These are phyloP conservation scores for Cronartium quercuum DNA, from an alignment of 1,284 basidiomycete species.

Conservation along the genomic window DNA sequence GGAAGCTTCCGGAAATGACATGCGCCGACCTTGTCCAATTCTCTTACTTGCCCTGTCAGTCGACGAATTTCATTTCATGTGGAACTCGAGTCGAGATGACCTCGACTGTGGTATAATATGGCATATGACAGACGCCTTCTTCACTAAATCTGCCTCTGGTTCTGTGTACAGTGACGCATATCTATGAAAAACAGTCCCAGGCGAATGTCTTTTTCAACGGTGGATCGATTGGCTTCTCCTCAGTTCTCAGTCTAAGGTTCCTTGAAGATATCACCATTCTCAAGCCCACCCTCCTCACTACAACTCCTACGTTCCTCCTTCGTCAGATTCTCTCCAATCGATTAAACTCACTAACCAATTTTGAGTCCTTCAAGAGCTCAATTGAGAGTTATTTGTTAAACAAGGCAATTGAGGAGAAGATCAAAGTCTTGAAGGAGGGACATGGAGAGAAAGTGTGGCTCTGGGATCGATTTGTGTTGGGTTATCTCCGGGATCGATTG, in stretches of 20 bases:
- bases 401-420: slow-evolving; percentile 30
- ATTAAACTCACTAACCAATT: slow-evolving; percentile 14
- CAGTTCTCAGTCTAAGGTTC: slow-evolving; percentile 1
- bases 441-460: slow-evolving; percentile 34
- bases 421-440: slow-evolving; percentile 15
- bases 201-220: slow-evolving; percentile 16
- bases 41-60: slow-evolving; percentile 37
- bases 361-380: slow-evolving; percentile 17
- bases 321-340: slow-evolving; percentile 16
- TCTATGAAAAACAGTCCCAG: slow-evolving; percentile 32
- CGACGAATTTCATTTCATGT: background rate
- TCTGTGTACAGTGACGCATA: slow-evolving; percentile 8
- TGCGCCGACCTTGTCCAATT: slow-evolving; percentile 25
- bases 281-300: slow-evolving; percentile 12
- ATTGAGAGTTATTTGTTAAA: slow-evolving; percentile 25
- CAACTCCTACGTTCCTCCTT: slow-evolving; percentile 18
- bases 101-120: background rate
- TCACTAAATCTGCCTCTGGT: background rate
- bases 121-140: background rate
- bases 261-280: slow-evolving; percentile 28
- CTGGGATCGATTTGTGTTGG: slow-evolving; percentile 33
- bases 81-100: background rate
- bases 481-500: slow-evolving; percentile 15
- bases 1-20: slow-evolving; percentile 3
- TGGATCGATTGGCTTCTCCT: slow-evolving; percentile 25